Evolutionary conservation across 371 early-diverging fungal genomes (phyloP), one percentile per base, ranked within the genome.

Genomic region (Apophysomyces elegans): DNA sequence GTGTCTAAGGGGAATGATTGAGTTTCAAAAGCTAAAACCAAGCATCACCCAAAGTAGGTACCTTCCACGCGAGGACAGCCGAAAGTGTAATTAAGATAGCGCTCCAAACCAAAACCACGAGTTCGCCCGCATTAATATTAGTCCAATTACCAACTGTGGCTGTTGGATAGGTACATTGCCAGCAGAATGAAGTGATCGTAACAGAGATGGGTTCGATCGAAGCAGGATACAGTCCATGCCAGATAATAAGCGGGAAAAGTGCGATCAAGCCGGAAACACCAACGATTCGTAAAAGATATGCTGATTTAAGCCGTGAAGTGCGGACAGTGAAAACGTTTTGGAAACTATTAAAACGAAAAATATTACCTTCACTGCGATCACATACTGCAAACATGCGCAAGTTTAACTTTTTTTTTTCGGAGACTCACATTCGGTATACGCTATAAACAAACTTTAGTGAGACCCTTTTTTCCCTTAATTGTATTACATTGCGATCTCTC

Each of bases 281-380:
- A 7, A 81, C 70, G 11, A 81, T 68, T 7, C 74, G 65, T 32
- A 73, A 56, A 37, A 81, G 59, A 62, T 75, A 81, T 2, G 54
- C 45, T 16, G 78, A 78, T 60, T 75, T 76, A 8, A 81, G 69
- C 5, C 67, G 57, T 9, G 79, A 74, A 3, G 77, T 71, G 3
- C 70, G 74, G 12, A 78, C 58, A 9, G 81, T 74, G 50, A 78
- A 81, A 6, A 81, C 78, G 44, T 81, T 81, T 38, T 81, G 78
- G 44, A 76, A 81, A 2, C 80, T 80, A 45, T 5, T 46, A 36
- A 37, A 58, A 43, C 37, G 9, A 41, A 32, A 36, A 14, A 59
- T 14, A 26, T 18, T 54, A n/a, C 37, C 13, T 12, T 5, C 14
- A 21, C 7, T 44, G 32, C 11, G 7, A 35, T 1, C 36, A 35